phyloP scores from a whole-genome alignment of 1,284 basidiomycete genomes.

The Ceratobasidium sp. region DNA sequence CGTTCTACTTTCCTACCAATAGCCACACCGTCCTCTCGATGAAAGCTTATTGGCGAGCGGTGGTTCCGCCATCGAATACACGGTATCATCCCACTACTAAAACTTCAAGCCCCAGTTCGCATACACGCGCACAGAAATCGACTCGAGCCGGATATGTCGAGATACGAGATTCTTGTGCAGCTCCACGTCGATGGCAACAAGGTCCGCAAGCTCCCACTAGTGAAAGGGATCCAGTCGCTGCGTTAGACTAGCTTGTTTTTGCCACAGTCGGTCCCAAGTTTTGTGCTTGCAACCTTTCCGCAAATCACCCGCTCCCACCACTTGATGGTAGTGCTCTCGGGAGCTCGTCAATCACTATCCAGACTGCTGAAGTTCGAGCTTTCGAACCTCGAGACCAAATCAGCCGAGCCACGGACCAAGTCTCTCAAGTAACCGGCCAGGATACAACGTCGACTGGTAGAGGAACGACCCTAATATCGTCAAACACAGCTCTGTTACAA shows the following conservation, averaged over 20 bases:
- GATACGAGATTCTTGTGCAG: not conserved
- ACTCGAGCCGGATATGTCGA: constrained; percentile 11
- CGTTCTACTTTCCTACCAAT: not conserved
- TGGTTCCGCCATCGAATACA: not conserved
- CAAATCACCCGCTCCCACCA: not conserved
- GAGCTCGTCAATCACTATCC: not conserved
- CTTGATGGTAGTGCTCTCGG: not conserved
- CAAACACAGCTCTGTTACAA: too few species aligned
- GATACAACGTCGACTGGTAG: too few species aligned
- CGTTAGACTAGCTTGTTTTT: not conserved
- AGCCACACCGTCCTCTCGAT: not conserved
- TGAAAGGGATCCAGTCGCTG: not conserved
- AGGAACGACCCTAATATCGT: too few species aligned
- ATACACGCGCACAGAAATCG: not conserved
- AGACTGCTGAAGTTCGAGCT: not conserved
- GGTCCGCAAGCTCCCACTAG: not conserved
- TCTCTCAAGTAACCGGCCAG: not conserved
- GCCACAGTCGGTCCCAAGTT: not conserved
- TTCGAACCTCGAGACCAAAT: not conserved
- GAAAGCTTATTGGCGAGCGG: not conserved
- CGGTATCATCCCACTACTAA: too few species aligned
- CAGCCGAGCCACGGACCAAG: not conserved
- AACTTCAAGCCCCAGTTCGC: too few species aligned
- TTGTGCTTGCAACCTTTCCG: not conserved
- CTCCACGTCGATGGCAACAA: not conserved